These are phyloP conservation scores for Tylopilus felleus DNA, from an alignment of 768 basidiomycete genomes.

Conservation along the genomic window DNA sequence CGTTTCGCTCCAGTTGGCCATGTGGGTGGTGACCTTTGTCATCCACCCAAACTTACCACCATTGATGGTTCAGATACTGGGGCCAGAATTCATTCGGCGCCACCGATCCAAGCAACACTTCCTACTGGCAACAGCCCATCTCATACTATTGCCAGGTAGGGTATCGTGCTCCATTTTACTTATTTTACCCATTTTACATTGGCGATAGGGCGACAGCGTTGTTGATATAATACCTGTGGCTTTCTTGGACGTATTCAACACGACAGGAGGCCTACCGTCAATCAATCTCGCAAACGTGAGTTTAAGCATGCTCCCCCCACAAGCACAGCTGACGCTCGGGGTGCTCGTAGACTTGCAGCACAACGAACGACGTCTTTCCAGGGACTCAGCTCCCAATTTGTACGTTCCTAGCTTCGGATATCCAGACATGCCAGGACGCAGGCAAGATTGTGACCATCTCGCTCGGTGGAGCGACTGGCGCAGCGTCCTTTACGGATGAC, in stretches of 20 bases:
- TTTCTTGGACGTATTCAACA: constrained; percentile 58
- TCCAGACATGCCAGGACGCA: constrained; percentile 59
- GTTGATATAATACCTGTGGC: constrained; percentile 61
- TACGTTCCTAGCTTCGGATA: constrained; percentile 55
- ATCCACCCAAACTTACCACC: neutral
- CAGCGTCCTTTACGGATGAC: constrained; percentile 57
- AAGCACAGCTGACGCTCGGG: neutral
- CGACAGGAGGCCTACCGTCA: constrained; percentile 54
- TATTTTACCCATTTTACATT: neutral
- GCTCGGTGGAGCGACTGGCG: constrained; percentile 63
- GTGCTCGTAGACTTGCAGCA: constrained; percentile 55
- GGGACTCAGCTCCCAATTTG: constrained; percentile 65
- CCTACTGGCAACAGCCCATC: constrained; percentile 32
- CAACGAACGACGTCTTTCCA: constrained; percentile 52
- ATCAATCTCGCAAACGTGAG: constrained; percentile 60
- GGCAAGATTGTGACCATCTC: constrained; percentile 62
- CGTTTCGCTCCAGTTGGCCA: constrained; percentile 13
- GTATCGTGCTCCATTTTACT: neutral
- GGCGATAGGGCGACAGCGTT: constrained; percentile 48
- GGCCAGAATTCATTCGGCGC: constrained; percentile 40
- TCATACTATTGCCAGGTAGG: constrained; percentile 32
- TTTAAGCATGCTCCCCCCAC: neutral
- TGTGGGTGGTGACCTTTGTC: constrained; percentile 7
- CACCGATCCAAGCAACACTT: constrained; percentile 25
- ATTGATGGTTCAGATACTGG: constrained; percentile 25